A percentile compares a stretch with the other conserved stretches of the same genome.
Conservation (phyloP, 1,284 basidiomycete genomes). For the Coriolopsis trogii region DNA sequence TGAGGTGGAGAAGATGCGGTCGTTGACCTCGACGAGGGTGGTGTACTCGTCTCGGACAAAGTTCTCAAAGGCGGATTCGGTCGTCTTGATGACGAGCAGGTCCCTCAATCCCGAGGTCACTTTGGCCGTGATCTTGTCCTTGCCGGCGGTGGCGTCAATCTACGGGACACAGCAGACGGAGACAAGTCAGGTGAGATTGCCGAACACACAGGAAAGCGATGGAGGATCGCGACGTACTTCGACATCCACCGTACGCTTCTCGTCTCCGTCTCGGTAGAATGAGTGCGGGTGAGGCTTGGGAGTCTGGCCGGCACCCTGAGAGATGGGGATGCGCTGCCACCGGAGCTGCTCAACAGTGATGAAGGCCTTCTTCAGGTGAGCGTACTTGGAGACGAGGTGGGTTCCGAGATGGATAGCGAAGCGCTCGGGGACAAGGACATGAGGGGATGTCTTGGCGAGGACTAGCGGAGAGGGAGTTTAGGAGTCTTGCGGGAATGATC, state of each 20-base stretch:
- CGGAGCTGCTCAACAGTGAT: constrained; percentile 82
- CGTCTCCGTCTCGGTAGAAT: constrained; percentile 89
- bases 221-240: constrained; percentile 45
- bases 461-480: constrained; percentile 45
- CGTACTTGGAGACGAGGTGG: constrained; percentile 85
- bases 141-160: constrained; percentile 65
- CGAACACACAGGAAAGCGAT: too few relatives aligned
- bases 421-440: constrained; percentile 81
- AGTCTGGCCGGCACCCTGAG: constrained; percentile 33
- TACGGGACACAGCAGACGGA: constrained; percentile 23
- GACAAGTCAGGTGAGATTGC: not conserved
- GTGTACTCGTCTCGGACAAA: constrained; percentile 91
- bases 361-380: constrained; percentile 76
- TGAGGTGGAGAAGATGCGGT: constrained; percentile 89
- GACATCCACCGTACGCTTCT: constrained; percentile 75
- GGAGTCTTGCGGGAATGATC: not conserved
- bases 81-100: constrained; percentile 88
- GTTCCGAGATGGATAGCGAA: constrained; percentile 89
- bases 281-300: constrained; percentile 75
- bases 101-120: constrained; percentile 77
- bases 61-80: constrained; percentile 84
- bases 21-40: constrained; percentile 79
- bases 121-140: constrained; percentile 58
- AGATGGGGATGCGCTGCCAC: constrained; percentile 77
- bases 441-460: constrained; percentile 85